Evolutionary conservation across 495 filamentous ascomycete species (phyloP).

Genomic region (Annulohypoxylon maeteangense): DNA sequence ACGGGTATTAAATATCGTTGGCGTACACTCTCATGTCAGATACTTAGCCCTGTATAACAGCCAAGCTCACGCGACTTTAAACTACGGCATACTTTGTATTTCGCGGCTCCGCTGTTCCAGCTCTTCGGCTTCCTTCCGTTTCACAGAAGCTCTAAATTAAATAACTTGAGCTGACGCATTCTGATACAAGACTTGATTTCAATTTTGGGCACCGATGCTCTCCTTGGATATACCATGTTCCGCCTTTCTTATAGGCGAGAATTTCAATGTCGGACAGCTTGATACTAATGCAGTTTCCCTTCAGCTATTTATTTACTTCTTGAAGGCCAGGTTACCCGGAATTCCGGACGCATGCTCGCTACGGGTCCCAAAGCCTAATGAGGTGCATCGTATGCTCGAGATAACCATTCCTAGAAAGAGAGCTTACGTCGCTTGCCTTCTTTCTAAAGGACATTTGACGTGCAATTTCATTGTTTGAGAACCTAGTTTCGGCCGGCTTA

Average conservation of each 20-base stretch:
- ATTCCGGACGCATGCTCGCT: background rate
- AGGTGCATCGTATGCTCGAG: background rate
- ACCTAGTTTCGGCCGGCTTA: background rate
- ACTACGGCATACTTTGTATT: background rate
- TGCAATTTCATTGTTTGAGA: background rate
- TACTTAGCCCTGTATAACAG: constrained; percentile 9
- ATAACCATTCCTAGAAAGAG: background rate
- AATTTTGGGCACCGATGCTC: background rate
- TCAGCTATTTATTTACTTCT: constrained; percentile 2
- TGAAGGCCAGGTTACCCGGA: background rate
- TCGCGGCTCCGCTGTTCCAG: background rate
- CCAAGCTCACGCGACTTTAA: background rate
- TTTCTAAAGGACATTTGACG: background rate
- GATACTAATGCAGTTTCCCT: constrained; percentile 26
- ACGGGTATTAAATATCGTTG: background rate
- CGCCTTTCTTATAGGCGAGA: background rate
- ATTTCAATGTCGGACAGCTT: constrained; percentile 3
- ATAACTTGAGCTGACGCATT: constrained; percentile 24
- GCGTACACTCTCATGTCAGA: background rate
- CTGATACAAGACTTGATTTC: constrained; percentile 22
- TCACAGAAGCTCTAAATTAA: background rate
- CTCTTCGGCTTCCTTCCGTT: background rate
- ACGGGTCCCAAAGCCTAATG: background rate
- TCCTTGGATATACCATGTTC: constrained; percentile 31
- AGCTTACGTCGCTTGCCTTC: constrained; percentile 14